A percentile compares a stretch with the other conserved stretches of the same genome.
Evolutionary conservation across 2,329 filamentous ascomycete species (phyloP).

Genomic region (Elsinoe fawcettii): DNA sequence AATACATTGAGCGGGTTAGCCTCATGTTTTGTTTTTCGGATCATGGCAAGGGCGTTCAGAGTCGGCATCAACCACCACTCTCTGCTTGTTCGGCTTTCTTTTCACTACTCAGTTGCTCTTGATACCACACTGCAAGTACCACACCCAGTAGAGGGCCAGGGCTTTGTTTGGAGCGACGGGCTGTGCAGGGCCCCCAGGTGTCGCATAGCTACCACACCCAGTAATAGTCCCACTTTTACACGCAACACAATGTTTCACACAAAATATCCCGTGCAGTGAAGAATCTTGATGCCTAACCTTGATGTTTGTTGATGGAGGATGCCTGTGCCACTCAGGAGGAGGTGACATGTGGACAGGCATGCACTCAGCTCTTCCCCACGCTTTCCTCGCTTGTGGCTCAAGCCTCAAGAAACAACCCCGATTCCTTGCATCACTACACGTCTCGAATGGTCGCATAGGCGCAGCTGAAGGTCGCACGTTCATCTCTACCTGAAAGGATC

Average conservation of each 20-base stretch:
- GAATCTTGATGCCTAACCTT: not conserved
- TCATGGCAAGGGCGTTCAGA: conserved; percentile 13
- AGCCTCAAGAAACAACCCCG: not conserved
- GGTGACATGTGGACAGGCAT: not conserved
- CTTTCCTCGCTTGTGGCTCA: conserved; percentile 9
- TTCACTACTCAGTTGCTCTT: not conserved
- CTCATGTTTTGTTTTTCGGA: not conserved
- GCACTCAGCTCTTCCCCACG: conserved; percentile 1
- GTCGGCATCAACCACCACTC: conserved; percentile 1
- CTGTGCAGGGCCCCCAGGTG: not conserved
- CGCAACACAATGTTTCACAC: conserved; percentile 14
- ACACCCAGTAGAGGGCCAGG: conserved; percentile 8
- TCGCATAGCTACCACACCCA: not conserved
- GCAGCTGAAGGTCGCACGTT: not conserved
- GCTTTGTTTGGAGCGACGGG: conserved; percentile 9
- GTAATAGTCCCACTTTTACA: conserved; percentile 15
- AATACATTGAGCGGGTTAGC: not conserved
- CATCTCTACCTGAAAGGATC: not conserved
- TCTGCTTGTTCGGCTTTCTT: not conserved
- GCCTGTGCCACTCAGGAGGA: not conserved
- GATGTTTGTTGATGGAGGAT: not conserved
- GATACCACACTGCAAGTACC: conserved; percentile 12
- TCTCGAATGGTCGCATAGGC: not conserved
- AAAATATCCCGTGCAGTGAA: not conserved
- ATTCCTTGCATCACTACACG: conserved; percentile 1